Evolutionary conservation across 768 basidiomycete genomes (phyloP).

Genomic region (Crucibulum laeve): DNA sequence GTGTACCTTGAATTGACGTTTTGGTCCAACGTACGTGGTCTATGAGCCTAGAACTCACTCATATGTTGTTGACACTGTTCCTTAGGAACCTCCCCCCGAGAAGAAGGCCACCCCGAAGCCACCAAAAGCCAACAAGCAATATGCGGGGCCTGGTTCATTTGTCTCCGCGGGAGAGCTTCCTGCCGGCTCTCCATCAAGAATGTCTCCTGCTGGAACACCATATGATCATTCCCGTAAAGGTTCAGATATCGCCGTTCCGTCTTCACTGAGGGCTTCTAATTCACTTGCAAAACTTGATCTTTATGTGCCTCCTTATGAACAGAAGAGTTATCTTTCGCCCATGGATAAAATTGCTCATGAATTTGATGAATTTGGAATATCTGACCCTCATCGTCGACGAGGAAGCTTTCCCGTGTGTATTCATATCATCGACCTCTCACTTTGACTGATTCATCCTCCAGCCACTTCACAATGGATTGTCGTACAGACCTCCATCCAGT

Average conservation of each 20-base stretch:
- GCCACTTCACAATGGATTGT: slow-evolving; percentile 6
- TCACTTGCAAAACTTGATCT: slow-evolving; percentile 61
- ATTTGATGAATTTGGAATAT: slow-evolving; percentile 62
- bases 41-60: background rate
- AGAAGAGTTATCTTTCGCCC: slow-evolving; percentile 33
- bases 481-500: no score
- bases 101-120: slow-evolving; percentile 54
- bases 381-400: slow-evolving; percentile 39
- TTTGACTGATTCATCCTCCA: slow-evolving; percentile 4
- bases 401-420: slow-evolving; percentile 58
- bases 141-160: slow-evolving; percentile 78
- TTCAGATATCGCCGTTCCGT: slow-evolving; percentile 55
- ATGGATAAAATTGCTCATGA: slow-evolving; percentile 58
- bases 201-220: slow-evolving; percentile 25
- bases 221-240: slow-evolving; percentile 33
- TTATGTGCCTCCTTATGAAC: slow-evolving; percentile 74
- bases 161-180: slow-evolving; percentile 43
- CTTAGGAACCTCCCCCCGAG: slow-evolving; percentile 73
- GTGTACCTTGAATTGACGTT: slow-evolving; percentile 96
- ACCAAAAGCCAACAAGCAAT: slow-evolving; percentile 52
- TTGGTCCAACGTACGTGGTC: slow-evolving; percentile 79
- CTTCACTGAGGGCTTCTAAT: slow-evolving; percentile 57
- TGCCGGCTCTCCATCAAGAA: slow-evolving; percentile 22
- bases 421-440: slow-evolving; percentile 1
- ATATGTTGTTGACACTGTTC: slow-evolving; percentile 5